Percentiles rank a stretch among this genome's conserved stretches.
These are phyloP conservation scores for Barbarea vulgaris DNA, from an alignment of 345 rosid species.

Conservation along the genomic window DNA sequence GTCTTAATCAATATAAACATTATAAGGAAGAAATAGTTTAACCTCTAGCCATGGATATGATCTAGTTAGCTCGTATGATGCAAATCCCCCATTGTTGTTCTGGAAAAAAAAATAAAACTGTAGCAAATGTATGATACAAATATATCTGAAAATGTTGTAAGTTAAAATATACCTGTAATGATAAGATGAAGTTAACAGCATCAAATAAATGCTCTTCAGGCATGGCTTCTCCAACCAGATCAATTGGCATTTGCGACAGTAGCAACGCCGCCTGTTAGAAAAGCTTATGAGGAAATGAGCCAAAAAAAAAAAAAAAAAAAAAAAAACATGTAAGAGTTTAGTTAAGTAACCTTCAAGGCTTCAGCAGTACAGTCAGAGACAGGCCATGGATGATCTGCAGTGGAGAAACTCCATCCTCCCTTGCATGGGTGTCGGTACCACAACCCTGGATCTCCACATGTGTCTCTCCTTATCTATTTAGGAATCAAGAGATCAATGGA, in stretches of 20 bases:
- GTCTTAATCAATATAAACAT: background rate
- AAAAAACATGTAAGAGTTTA: background rate
- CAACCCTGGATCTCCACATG: slow-evolving; percentile 27
- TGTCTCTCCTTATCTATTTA: slow-evolving; percentile 45
- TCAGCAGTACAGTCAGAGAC: slow-evolving; percentile 69
- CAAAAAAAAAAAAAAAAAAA: background rate
- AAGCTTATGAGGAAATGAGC: background rate
- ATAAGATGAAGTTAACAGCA: slow-evolving; percentile 58
- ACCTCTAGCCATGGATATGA: slow-evolving; percentile 75
- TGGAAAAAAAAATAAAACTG: slow-evolving; percentile 19
- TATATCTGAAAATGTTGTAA: background rate
- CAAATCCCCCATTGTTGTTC: slow-evolving; percentile 75
- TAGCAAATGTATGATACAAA: background rate
- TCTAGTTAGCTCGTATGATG: slow-evolving; percentile 77
- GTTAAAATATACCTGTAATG: slow-evolving; percentile 58
- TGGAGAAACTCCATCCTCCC: slow-evolving; percentile 86
- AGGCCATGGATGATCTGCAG: slow-evolving; percentile 67
- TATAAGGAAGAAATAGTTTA: background rate
- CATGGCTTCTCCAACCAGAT: slow-evolving; percentile 53
- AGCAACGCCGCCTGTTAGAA: slow-evolving; percentile 61
- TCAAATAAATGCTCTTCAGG: slow-evolving; percentile 45
- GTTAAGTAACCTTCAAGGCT: slow-evolving; percentile 50
- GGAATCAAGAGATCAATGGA: background rate
- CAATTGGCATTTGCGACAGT: slow-evolving; percentile 47
- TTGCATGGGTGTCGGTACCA: slow-evolving; percentile 64